Evolutionary conservation across 352 stramenopile genomes (phyloP).

Genomic region (Pythium vanterpoolii): DNA sequence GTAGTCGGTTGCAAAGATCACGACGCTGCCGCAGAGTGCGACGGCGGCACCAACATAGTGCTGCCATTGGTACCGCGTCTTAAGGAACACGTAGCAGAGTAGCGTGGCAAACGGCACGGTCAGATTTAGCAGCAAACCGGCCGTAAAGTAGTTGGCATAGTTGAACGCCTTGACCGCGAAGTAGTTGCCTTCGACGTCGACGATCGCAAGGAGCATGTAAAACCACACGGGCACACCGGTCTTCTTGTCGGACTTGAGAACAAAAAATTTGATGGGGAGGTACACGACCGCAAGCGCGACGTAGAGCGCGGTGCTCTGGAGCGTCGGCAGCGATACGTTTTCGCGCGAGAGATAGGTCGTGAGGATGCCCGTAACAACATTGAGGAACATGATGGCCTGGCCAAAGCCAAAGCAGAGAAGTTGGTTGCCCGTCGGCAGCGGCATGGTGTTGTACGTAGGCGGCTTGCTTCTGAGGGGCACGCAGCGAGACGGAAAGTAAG

Average conservation of each 20-base stretch:
- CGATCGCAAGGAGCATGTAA: slow-evolving; percentile 52
- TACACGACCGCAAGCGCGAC: slow-evolving; percentile 48
- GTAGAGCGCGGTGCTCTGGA: slow-evolving; percentile 63
- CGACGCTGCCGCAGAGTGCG: slow-evolving; percentile 39
- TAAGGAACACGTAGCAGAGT: slow-evolving; percentile 67
- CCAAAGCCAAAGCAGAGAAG: slow-evolving; percentile 61
- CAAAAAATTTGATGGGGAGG: slow-evolving; percentile 37
- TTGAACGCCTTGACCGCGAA: slow-evolving; percentile 70
- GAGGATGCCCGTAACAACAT: slow-evolving; percentile 49
- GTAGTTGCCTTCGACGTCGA: slow-evolving; percentile 73
- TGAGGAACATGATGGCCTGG: slow-evolving; percentile 66
- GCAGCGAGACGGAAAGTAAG: neutral
- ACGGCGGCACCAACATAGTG: slow-evolving; percentile 50
- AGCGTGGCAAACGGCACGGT: slow-evolving; percentile 66
- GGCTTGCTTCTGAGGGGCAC: too few species aligned
- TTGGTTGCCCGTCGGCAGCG: slow-evolving; percentile 24
- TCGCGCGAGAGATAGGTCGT: slow-evolving; percentile 58
- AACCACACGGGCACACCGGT: slow-evolving; percentile 51
- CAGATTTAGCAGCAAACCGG: slow-evolving; percentile 64
- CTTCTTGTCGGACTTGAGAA: slow-evolving; percentile 21
- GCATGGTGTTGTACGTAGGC: slow-evolving; percentile 6
- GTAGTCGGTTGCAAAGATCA: slow-evolving; percentile 64
- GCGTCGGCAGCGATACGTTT: slow-evolving; percentile 46
- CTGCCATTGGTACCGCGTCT: slow-evolving; percentile 51
- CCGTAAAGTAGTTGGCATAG: slow-evolving; percentile 66